Conservation (phyloP, 495 filamentous ascomycete genomes). For the Neurospora tetrasperma region DNA sequence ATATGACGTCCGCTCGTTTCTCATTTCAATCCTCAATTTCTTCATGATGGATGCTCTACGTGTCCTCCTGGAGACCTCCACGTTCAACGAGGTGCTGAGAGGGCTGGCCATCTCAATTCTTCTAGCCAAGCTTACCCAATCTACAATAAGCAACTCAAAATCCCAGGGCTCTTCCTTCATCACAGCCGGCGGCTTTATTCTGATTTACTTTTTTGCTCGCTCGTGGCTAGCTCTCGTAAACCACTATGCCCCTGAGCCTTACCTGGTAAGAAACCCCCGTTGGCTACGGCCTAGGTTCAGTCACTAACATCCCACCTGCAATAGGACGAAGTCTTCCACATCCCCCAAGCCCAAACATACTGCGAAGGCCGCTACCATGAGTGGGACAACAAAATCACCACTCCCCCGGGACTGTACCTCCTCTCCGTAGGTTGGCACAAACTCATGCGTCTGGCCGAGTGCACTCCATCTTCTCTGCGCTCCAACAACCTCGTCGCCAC, state of each 20-base stretch:
- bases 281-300: neutral
- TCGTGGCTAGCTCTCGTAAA: constrained; percentile 31
- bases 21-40: neutral
- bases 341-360: constrained; percentile 83
- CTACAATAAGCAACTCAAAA: neutral
- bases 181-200: constrained; percentile 4
- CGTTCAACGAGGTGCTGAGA: constrained; percentile 7
- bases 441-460: constrained; percentile 21
- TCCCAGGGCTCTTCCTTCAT: neutral
- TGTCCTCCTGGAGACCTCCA: neutral
- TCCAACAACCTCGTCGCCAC: constrained; percentile 41
- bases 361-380: constrained; percentile 60
- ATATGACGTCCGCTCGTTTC: constrained; percentile 5
- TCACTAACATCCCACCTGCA: constrained; percentile 3
- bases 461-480: constrained; percentile 39
- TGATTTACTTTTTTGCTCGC: constrained; percentile 10
- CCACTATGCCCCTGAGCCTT: constrained; percentile 60
- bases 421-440: constrained; percentile 37
- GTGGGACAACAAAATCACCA: constrained; percentile 97
- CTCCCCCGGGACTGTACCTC: constrained; percentile 78
- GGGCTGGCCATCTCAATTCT: constrained; percentile 4
- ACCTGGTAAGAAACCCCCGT: constrained; percentile 48
- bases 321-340: constrained; percentile 91
- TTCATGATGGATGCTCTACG: constrained; percentile 10
- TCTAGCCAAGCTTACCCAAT: constrained; percentile 2